phyloP scores from a whole-genome alignment of 331 rosid species.

The Stylosanthes scabra region DNA sequence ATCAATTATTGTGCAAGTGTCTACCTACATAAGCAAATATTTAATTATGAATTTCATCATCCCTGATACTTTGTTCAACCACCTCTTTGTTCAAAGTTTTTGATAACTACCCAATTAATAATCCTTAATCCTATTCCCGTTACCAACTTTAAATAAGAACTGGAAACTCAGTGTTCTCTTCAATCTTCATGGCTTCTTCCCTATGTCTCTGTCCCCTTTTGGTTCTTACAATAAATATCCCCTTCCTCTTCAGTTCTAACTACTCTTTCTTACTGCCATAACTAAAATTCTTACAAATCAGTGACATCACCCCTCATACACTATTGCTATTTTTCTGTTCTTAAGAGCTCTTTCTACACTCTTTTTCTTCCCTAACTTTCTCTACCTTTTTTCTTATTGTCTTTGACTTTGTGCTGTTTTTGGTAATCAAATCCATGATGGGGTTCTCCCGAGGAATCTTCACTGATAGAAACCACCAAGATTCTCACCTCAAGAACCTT shows the following conservation, averaged over 20 bases:
- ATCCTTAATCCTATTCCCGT: background rate
- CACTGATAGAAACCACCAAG: slow-evolving; percentile 37
- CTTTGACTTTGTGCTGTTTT: slow-evolving; percentile 52
- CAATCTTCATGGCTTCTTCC: slow-evolving; percentile 10
- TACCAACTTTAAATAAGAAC: background rate
- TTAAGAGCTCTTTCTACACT: slow-evolving; percentile 44
- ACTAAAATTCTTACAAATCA: too few species aligned
- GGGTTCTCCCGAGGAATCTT: slow-evolving; percentile 48
- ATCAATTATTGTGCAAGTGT: too few species aligned
- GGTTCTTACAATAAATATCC: slow-evolving; percentile 36
- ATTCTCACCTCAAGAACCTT: slow-evolving; percentile 39
- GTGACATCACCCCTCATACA: too few species aligned
- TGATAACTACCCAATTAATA: background rate
- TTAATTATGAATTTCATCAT: background rate
- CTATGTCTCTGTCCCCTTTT: slow-evolving; percentile 27
- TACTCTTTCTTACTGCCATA: background rate
- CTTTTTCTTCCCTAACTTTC: too few species aligned
- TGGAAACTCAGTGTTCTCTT: slow-evolving; percentile 18
- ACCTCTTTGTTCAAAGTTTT: background rate
- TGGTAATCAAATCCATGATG: slow-evolving; percentile 50
- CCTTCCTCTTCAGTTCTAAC: slow-evolving; percentile 15
- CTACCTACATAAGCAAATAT: too few species aligned
- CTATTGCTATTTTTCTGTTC: too few species aligned
- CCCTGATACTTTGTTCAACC: background rate
- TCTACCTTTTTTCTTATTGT: background rate